Conservation (phyloP, 306 rosid species). For the Quercus berberidifolia region DNA sequence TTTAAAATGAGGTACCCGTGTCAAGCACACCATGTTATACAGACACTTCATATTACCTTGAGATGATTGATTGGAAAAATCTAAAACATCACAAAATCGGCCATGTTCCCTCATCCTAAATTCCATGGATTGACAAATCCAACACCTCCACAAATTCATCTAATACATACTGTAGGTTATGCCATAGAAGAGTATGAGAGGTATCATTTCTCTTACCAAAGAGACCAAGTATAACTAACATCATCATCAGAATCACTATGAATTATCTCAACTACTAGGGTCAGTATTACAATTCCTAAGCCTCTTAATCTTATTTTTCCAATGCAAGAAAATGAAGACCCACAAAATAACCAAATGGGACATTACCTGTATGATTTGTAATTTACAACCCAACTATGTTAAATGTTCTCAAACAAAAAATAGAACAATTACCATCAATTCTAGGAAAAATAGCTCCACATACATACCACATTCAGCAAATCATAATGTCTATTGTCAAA, state of each 20-base stretch:
- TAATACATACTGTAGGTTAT: too few species aligned
- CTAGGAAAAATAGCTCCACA: slow-evolving; percentile 9
- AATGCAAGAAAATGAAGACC: not conserved
- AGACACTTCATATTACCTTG: too few species aligned
- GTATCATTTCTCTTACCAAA: too few species aligned
- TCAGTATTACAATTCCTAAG: not conserved
- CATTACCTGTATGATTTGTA: not conserved
- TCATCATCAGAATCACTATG: not conserved
- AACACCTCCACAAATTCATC: too few species aligned
- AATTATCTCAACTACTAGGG: not conserved
- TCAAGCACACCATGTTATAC: too few species aligned
- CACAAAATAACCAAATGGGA: not conserved
- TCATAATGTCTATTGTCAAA: slow-evolving; percentile 70
- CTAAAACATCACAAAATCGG: too few species aligned
- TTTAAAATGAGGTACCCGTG: too few species aligned
- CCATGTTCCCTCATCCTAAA: too few species aligned
- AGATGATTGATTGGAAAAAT: too few species aligned
- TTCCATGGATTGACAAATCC: too few species aligned
- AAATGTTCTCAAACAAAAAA: not conserved
- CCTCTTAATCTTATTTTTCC: not conserved
- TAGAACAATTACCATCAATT: slow-evolving; percentile 1
- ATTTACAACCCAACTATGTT: not conserved
- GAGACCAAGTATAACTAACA: too few species aligned
- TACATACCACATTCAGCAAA: slow-evolving; percentile 58
- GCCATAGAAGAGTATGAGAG: too few species aligned